These are phyloP conservation scores for Cladobotryum protrusum DNA, from an alignment of 2,329 filamentous ascomycete genomes.

Conservation along the genomic window DNA sequence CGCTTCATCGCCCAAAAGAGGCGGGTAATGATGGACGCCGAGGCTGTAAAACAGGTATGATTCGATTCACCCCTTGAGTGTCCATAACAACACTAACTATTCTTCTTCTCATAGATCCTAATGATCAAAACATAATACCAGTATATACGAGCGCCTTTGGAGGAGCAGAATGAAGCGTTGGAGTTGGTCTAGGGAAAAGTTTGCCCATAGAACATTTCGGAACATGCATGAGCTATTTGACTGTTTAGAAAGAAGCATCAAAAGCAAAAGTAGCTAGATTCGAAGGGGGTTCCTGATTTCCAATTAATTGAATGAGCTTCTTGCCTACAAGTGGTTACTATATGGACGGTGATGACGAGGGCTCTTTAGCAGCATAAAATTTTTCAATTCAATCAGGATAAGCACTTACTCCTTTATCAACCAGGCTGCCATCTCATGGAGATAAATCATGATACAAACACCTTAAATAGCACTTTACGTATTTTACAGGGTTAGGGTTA, in stretches of 20 bases:
- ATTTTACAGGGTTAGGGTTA: conserved; percentile 1
- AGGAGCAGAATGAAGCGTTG: background rate
- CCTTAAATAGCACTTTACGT: no score
- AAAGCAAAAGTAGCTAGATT: background rate
- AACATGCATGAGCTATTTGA: background rate
- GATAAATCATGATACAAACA: no score
- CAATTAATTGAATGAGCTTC: no score
- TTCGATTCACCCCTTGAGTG: background rate
- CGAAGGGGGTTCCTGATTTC: background rate
- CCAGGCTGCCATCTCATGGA: no score
- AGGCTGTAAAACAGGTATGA: conserved; percentile 75
- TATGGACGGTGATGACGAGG: no score
- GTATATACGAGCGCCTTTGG: background rate
- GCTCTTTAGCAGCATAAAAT: no score
- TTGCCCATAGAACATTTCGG: background rate
- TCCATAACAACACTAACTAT: background rate
- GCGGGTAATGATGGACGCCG: conserved; percentile 71
- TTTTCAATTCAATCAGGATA: no score
- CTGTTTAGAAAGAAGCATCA: background rate
- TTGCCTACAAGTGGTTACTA: no score
- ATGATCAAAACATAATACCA: conserved; percentile 52
- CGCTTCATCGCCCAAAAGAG: conserved; percentile 86
- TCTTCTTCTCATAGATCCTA: conserved; percentile 48
- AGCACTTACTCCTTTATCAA: no score
- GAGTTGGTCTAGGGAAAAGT: no score